A percentile compares a stretch with the other conserved stretches of the same genome.
Evolutionary conservation across 352 stramenopile genomes (phyloP).

Genomic region (Phytophthora idaei): DNA sequence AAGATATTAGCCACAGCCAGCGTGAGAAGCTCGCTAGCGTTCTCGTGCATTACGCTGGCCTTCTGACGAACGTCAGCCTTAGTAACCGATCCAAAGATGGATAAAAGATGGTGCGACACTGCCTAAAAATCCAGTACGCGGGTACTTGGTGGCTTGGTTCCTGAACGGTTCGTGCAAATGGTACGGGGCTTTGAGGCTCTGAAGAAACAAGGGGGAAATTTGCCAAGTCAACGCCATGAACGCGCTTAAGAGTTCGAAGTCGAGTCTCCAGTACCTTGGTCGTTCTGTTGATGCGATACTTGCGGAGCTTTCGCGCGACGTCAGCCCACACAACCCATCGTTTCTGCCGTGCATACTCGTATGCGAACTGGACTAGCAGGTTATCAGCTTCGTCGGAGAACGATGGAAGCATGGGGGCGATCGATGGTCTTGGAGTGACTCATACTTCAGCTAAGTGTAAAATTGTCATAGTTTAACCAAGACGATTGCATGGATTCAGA

Average conservation of each 20-base stretch:
- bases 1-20: not conserved
- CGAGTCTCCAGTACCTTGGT: slow-evolving; percentile 14
- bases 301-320: slow-evolving; percentile 2
- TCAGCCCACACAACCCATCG: slow-evolving; percentile 12
- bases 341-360: slow-evolving; percentile 6
- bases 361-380: slow-evolving; percentile 9
- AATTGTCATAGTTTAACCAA: slow-evolving; percentile 17
- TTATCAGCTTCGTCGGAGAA: slow-evolving; percentile 13
- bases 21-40: slow-evolving; percentile 3
- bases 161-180: no score
- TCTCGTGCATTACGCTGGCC: slow-evolving; percentile 1
- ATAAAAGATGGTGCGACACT: not conserved
- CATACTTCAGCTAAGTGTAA: no score
- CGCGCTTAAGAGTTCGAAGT: slow-evolving; percentile 11
- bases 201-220: slow-evolving; percentile 9
- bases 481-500: slow-evolving; percentile 7
- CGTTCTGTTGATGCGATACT: slow-evolving; percentile 9
- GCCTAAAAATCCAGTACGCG: slow-evolving; percentile 1
- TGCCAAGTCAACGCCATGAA: slow-evolving; percentile 3
- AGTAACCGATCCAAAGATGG: slow-evolving; percentile 3
- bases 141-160: not conserved
- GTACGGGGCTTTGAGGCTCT: not conserved
- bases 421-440: not conserved
- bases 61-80: slow-evolving; percentile 8
- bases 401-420: slow-evolving; percentile 8